Evolutionary conservation across 495 filamentous ascomycete species (phyloP).

Genomic region (Hyaloscypha hepaticicola): DNA sequence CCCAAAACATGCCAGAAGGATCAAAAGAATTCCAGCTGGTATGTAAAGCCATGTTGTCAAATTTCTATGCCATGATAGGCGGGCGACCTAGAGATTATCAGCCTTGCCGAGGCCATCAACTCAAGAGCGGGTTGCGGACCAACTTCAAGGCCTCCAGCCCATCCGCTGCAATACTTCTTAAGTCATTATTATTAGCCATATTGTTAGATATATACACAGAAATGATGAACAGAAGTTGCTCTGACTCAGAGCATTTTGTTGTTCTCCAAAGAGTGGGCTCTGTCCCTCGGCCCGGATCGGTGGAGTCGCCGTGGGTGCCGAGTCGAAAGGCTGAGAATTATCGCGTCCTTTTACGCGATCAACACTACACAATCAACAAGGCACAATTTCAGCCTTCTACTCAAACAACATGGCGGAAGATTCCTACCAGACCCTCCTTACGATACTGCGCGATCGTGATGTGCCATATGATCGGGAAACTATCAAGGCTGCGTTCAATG

Average conservation of each 20-base stretch:
- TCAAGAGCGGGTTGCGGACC: slow-evolving; percentile 11
- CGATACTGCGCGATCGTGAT: slow-evolving; percentile 30
- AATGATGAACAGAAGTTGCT: neutral
- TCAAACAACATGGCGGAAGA: slow-evolving; percentile 26
- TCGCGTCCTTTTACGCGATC: neutral
- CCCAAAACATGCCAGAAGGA: slow-evolving; percentile 51
- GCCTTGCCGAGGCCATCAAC: slow-evolving; percentile 8
- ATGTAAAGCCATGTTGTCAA: slow-evolving; percentile 49
- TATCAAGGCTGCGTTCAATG: slow-evolving; percentile 24
- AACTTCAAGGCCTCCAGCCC: slow-evolving; percentile 24
- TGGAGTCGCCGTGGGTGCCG: neutral
- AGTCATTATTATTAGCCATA: slow-evolving; percentile 12
- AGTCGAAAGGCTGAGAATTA: slow-evolving; percentile 5
- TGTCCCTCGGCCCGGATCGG: neutral
- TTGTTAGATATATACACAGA: slow-evolving; percentile 1
- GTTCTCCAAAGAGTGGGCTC: neutral
- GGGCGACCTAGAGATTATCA: slow-evolving; percentile 25
- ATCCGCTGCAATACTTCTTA: slow-evolving; percentile 11
- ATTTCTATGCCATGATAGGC: slow-evolving; percentile 37
- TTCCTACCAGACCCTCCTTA: slow-evolving; percentile 23
- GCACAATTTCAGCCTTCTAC: slow-evolving; percentile 21
- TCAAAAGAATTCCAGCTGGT: slow-evolving; percentile 45
- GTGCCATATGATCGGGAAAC: slow-evolving; percentile 29
- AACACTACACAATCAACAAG: slow-evolving; percentile 17
- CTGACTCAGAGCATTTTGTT: slow-evolving; percentile 10